A percentile compares a stretch with the other conserved stretches of the same genome.
Evolutionary conservation across 768 basidiomycete species (phyloP).

Genomic region (Trametes punicea): DNA sequence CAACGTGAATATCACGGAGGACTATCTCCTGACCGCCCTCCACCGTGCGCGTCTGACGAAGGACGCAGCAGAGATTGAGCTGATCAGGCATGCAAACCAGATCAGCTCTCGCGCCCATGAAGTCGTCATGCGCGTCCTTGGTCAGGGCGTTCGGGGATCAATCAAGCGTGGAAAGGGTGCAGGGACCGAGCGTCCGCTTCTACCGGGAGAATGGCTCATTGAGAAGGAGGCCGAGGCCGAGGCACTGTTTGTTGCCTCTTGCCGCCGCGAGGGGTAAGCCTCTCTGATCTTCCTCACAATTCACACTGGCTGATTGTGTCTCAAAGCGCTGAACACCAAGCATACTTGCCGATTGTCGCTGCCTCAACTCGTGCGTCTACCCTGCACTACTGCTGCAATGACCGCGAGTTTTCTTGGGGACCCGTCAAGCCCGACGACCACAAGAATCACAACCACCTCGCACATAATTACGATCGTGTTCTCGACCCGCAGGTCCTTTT

Average conservation of each 20-base stretch:
- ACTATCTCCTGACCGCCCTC: slow-evolving; percentile 73
- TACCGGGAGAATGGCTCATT: slow-evolving; percentile 84
- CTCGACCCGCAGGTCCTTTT: slow-evolving; percentile 71
- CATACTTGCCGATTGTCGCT: slow-evolving; percentile 92
- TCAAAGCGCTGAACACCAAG: slow-evolving; percentile 76
- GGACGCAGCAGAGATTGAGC: slow-evolving; percentile 64
- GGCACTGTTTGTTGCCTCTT: slow-evolving; percentile 88
- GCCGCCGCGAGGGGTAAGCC: slow-evolving; percentile 80
- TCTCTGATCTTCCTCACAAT: neutral
- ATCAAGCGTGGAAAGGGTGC: slow-evolving; percentile 45
- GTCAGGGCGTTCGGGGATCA: slow-evolving; percentile 60
- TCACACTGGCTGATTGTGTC: neutral
- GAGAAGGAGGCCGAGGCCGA: slow-evolving; percentile 93
- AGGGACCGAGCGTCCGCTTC: slow-evolving; percentile 41
- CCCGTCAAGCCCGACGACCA: slow-evolving; percentile 58
- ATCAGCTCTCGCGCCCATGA: slow-evolving; percentile 92
- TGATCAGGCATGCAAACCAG: slow-evolving; percentile 75
- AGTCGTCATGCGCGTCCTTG: slow-evolving; percentile 87
- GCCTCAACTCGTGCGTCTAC: slow-evolving; percentile 84
- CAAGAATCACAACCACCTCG: slow-evolving; percentile 47
- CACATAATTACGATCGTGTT: slow-evolving; percentile 38
- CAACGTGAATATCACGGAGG: slow-evolving; percentile 45
- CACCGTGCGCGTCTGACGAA: slow-evolving; percentile 81
- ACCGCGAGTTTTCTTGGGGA: slow-evolving; percentile 83
- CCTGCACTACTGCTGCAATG: slow-evolving; percentile 93